These are phyloP conservation scores for Puccinia horiana DNA, from an alignment of 1,284 basidiomycete genomes.

Conservation along the genomic window DNA sequence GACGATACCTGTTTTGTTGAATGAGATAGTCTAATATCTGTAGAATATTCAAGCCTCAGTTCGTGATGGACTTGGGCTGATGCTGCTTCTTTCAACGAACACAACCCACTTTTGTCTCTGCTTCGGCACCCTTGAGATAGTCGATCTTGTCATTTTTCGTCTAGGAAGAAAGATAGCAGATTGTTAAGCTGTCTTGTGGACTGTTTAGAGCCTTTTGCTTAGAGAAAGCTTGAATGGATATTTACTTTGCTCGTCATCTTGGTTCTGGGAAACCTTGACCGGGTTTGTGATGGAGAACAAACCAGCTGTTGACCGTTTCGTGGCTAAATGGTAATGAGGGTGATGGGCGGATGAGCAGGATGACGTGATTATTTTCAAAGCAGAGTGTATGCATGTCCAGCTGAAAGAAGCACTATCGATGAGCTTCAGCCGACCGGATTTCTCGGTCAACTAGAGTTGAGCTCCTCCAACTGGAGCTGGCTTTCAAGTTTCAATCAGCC, in stretches of 20 bases:
- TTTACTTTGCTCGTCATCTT: neutral
- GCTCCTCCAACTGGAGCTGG: conserved; percentile 27
- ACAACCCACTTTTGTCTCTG: conserved; percentile 23
- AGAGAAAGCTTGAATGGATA: neutral
- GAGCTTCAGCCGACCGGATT: no score
- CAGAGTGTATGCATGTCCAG: no score
- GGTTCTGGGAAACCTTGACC: no score
- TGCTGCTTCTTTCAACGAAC: neutral
- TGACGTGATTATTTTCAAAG: no score
- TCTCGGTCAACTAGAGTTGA: conserved; percentile 17
- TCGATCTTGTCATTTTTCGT: conserved; percentile 29
- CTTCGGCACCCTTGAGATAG: conserved; percentile 34
- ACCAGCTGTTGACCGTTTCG: no score
- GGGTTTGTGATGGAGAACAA: no score
- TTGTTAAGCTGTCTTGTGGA: neutral
- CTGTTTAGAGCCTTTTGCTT: neutral
- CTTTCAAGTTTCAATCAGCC: conserved; percentile 42
- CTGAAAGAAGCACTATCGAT: no score
- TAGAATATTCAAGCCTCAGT: neutral
- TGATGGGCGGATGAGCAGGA: no score
- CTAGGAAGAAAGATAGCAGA: neutral
- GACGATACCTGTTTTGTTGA: conserved; percentile 33
- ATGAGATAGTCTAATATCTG: conserved; percentile 35
- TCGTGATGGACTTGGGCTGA: neutral
- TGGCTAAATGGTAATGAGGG: no score